Base-by-base conservation (phyloP, 1,139 yeast species). In the Candida sp. region DNA sequence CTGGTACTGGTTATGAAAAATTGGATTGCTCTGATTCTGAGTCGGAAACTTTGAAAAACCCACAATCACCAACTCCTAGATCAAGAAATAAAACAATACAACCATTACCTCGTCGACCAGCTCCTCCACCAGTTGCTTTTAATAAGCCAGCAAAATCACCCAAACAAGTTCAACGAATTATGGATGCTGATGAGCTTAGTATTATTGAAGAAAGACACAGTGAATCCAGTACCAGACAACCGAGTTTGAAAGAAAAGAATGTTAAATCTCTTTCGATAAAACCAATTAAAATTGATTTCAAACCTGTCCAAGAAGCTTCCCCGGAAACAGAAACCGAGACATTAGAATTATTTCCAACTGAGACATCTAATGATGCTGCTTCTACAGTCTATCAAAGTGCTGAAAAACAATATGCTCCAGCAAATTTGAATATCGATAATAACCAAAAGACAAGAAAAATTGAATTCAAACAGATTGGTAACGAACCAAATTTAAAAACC, bases 181-280 rank as follows among this genome's bases (percentile, higher is more conserved):
- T 56, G 42, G 49, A 54, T 15, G 51, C 51, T 4, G 75, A 71
- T 49, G 75, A 67, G 39, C 61, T 73, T 45, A 73, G 79, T 52
- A 63, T 71, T 12, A 73, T 73, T 33, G 77, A 73, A 50, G 79
- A 73, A 47, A 64, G 58, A 34, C 63, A 75, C 9, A 56, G 56
- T 41, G 59, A 54, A 25, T 60, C 55, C 9, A 56, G 62, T 42
- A 66, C 74, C 4, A 56, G 75, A 49, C 48, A 47, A 11, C 56
- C 72, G 5, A 70, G 72, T 46, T 41, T 61, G 3, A 52, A 50
- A 42, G 35, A 40, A 34, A 45, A 45, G 43, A 44, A 36, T 34
- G 27, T 12, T 32, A 39, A 27, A 21, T 7, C 21, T 22, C n/a
- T 6, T 9, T 19, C 45, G 21, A 40, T 33, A 12, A 39, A 39